A percentile compares a stretch with the other conserved stretches of the same genome.
phyloP scores from a whole-genome alignment of 1,284 basidiomycete genomes.

The Cryptococcus wingfieldii region DNA sequence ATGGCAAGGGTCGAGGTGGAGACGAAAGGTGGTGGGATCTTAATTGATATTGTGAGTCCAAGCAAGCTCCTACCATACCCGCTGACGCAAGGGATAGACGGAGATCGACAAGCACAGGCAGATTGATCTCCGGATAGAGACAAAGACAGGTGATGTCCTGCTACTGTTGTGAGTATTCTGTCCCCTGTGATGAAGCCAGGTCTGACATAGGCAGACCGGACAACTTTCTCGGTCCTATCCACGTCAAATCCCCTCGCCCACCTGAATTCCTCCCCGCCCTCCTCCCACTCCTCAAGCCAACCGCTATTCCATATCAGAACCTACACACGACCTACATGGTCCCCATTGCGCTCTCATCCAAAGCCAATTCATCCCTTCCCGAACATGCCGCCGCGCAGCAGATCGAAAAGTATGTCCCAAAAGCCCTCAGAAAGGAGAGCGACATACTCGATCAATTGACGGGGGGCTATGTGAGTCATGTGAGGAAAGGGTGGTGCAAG shows the following conservation, averaged over 20 bases:
- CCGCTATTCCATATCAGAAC: conserved; percentile 27
- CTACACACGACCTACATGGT: conserved; percentile 34
- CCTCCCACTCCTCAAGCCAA: conserved; percentile 17
- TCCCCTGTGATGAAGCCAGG: neutral
- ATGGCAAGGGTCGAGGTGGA: conserved; percentile 35
- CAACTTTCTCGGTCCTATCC: conserved; percentile 33
- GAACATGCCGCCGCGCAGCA: conserved; percentile 20
- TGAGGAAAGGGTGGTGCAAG: conserved; percentile 26
- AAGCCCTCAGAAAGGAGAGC: conserved; percentile 22
- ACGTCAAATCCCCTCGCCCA: conserved; percentile 20
- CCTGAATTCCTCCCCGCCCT: conserved; percentile 22
- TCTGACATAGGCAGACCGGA: conserved; percentile 19
- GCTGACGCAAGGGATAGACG: conserved; percentile 21
- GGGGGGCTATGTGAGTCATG: conserved; percentile 18
- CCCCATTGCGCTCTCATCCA: conserved; percentile 16
- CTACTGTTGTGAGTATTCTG: conserved; percentile 30
- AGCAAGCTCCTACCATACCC: neutral
- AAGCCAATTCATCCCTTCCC: neutral
- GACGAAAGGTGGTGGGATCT: conserved; percentile 32
- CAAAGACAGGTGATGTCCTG: conserved; percentile 37
- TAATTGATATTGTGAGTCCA: conserved; percentile 36
- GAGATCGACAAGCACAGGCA: conserved; percentile 33
- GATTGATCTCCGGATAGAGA: conserved; percentile 30
- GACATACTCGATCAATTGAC: conserved; percentile 29
- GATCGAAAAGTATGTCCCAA: conserved; percentile 27